Evolutionary conservation across 83 land plant genomes (phyloP).

Genomic region (Picea abies): DNA sequence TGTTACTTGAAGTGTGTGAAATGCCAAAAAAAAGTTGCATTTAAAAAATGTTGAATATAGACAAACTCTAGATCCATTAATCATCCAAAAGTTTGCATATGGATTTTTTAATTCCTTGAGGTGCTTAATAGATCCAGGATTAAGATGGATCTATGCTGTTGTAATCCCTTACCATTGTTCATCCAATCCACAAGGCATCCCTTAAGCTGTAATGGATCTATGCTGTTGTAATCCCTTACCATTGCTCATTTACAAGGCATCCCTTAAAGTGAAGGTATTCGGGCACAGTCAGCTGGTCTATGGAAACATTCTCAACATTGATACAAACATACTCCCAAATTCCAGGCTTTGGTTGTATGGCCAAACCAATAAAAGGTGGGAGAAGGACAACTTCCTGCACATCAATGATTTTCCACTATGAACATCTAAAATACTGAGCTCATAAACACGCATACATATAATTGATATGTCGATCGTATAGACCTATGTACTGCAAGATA

Average conservation of each 20-base stretch:
- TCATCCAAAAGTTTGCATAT: too few species aligned
- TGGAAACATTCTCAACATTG: constrained; percentile 59
- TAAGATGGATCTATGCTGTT: too few species aligned
- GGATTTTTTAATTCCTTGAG: too few species aligned
- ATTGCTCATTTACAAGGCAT: constrained; percentile 53
- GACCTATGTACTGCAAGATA: constrained; percentile 50
- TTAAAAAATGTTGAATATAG: too few species aligned
- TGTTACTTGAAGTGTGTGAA: too few species aligned
- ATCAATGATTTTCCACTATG: not conserved
- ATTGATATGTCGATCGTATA: not conserved
- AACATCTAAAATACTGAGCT: not conserved
- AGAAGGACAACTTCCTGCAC: constrained; percentile 82
- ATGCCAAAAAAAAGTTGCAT: too few species aligned
- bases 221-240: constrained; percentile 40
- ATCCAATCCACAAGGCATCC: constrained; percentile 63
- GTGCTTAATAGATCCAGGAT: too few species aligned
- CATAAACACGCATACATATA: not conserved
- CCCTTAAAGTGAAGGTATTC: constrained; percentile 86
- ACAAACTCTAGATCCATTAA: too few species aligned
- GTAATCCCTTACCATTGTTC: constrained; percentile 44
- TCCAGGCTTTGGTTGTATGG: constrained; percentile 82
- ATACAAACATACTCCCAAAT: constrained; percentile 88
- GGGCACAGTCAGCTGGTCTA: constrained; percentile 51
- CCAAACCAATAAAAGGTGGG: constrained; percentile 83
- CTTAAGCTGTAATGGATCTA: constrained; percentile 52